Evolutionary conservation across 2,329 filamentous ascomycete species (phyloP).

Genomic region (Aspergillus fijiensis): DNA sequence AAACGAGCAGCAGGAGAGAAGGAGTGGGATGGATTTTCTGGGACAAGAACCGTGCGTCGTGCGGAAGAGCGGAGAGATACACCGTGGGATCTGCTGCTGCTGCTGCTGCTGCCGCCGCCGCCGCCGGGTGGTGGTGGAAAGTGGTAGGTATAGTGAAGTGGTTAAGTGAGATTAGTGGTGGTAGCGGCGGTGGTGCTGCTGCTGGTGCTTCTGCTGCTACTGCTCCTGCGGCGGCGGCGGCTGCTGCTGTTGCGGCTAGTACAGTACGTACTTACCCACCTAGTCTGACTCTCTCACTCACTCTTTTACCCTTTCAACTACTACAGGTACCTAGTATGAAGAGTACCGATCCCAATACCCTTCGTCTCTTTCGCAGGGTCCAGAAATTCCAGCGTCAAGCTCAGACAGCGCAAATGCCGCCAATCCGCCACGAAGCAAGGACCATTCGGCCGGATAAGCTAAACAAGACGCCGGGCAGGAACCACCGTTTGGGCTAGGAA

Average conservation of each 20-base stretch:
- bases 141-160: no score
- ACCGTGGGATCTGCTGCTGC: conserved; percentile 14
- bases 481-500: conserved; percentile 20
- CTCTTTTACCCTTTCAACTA: no score
- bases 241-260: background rate
- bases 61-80: conserved; percentile 20
- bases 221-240: background rate
- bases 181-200: background rate
- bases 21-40: conserved; percentile 15
- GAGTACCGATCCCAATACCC: no score
- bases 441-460: conserved; percentile 21
- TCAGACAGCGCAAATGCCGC: conserved; percentile 18
- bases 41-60: conserved; percentile 19
- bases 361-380: conserved; percentile 9
- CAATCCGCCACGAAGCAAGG: conserved; percentile 27
- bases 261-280: conserved; percentile 6
- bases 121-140: background rate
- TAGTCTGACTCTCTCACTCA: background rate
- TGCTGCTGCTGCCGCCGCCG: conserved; percentile 1
- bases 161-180: background rate
- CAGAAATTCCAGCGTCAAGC: conserved; percentile 17
- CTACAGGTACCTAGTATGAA: no score
- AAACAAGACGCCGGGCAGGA: conserved; percentile 19
- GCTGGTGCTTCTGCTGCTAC: background rate
- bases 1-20: conserved; percentile 8